Base-by-base conservation (phyloP, 768 basidiomycete genomes). In the Termitomyces titanicus region DNA sequence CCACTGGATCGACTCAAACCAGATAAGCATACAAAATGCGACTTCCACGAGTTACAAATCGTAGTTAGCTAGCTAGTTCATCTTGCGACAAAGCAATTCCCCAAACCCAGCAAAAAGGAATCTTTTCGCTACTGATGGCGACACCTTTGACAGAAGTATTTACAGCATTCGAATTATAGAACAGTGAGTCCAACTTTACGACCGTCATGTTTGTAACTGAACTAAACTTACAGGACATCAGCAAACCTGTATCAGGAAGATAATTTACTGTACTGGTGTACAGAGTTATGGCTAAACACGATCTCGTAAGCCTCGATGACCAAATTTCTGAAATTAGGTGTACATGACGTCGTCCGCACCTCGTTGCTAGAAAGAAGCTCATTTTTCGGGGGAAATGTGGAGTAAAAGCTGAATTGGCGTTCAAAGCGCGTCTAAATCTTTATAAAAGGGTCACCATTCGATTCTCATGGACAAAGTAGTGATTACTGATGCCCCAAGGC, bases 401-500 rank as follows among this genome's bases (percentile, higher is more conserved):
- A 35, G 34, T 25, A 35, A 34, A 35, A 35, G 34, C 24, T 48
- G 34, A 22, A 37, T 35, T 35, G 47, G 17, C 34, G 34, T 31
- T 48, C 20, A 7, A n/a, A 22, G 22, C 17, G 47, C 34, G 17
- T 35, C 22, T 35, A n/a, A 17, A 37, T 25, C 22, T 22, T 25
- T 47, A 48, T 48, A 48, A 48, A 48, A 37, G 17, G 17, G 34
- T 17, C 22, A 48, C 17, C 24, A 7, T 10, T n/a, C 47, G 15
- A 25, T 20, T 47, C 22, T 48, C 17, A 48, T 48, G 17, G 29
- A 25, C 13, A 10, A 48, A 48, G 17, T 24, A 7, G 25, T 44
- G n/a, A 34, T 15, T 24, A 2, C 3, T 47, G 20, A 57, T 60
- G 55, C 31, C 53, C 17, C 52, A 56, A 22, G 34, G 47, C 40